Evolutionary conservation across 257 asterid genomes (phyloP).

Genomic region (Nicotiana benthamiana): DNA sequence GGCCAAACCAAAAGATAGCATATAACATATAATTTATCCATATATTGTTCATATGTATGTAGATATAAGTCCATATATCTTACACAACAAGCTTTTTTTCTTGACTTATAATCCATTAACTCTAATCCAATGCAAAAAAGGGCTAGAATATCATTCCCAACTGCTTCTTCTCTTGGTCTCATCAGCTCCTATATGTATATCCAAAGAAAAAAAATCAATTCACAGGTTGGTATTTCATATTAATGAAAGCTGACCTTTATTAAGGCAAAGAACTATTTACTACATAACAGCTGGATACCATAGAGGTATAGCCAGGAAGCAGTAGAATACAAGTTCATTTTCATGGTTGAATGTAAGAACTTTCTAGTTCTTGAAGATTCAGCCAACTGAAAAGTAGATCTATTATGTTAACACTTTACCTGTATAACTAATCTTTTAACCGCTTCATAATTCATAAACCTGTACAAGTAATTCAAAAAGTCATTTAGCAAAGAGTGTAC

Average conservation of each 20-base stretch:
- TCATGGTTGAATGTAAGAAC: not conserved
- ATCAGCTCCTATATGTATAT: conserved; percentile 22
- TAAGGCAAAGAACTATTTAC: not conserved
- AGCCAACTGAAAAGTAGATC: not conserved
- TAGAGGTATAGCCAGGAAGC: not conserved
- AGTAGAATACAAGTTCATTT: not conserved
- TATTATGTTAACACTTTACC: not conserved
- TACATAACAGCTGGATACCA: not conserved
- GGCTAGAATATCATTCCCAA: conserved; percentile 1
- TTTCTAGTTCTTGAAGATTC: not conserved
- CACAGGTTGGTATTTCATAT: not conserved
- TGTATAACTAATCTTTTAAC: not conserved
- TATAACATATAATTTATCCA: too few species aligned
- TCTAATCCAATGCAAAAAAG: conserved; percentile 3
- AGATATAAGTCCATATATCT: too few species aligned
- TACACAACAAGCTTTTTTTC: not conserved
- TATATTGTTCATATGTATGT: too few species aligned
- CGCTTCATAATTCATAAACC: not conserved
- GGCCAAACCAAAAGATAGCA: too few species aligned
- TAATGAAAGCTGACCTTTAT: not conserved
- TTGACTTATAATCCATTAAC: conserved; percentile 5
- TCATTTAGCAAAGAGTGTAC: conserved; percentile 12
- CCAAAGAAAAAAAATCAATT: not conserved
- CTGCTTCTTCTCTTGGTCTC: conserved; percentile 8
- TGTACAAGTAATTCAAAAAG: not conserved